Base-by-base conservation (phyloP, 2,329 filamentous ascomycete species). In the Cadophora sp. region DNA sequence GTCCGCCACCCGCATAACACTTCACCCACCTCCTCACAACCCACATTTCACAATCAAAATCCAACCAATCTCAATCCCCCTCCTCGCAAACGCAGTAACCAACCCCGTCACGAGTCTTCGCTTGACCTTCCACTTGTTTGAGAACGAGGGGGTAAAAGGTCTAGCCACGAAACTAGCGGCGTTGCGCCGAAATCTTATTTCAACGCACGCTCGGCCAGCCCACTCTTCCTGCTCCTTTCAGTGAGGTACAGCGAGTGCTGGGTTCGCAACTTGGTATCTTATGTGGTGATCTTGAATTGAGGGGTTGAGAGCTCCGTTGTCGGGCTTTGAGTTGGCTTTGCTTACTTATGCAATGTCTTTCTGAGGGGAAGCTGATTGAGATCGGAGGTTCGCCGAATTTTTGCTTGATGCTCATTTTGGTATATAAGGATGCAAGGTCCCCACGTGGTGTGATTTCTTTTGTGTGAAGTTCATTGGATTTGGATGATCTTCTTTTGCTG, bases 111-210 rank as follows among this genome's bases (percentile, higher is more conserved):
- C 51, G 27, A 55, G 51, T 55, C 16, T 9, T 55, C 51, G 51
- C 51, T 55, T 55, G 27, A 55, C 51, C 51, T 55, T 55, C 51
- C 51, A 26, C 12, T 19, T n/a, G 14, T 55, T 26, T 12, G 7
- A 48, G 22, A 14, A 12, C 22, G 43, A 48, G 19, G 43, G 1
- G 4, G n/a, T 5, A 27, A 27, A 6, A 51, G 48, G 50, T 53
- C 50, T 53, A 53, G 50, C 50, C 50, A 27, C 14, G 11, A 16
- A 26, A 53, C 24, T 53, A 53, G 50, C 34, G 34, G 34, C 34
- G 34, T 37, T 37, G 8, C 51, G 27, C 51, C 27, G 19, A 26
- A 55, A 55, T 55, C 51, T 55, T 55, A 55, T 55, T 55, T 31
- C 51, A 55, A 55, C 51, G 16, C 51, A 55, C 26, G 40, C 40